These are phyloP conservation scores for Plicaturopsis crispa DNA, from an alignment of 768 basidiomycete genomes.

Conservation along the genomic window DNA sequence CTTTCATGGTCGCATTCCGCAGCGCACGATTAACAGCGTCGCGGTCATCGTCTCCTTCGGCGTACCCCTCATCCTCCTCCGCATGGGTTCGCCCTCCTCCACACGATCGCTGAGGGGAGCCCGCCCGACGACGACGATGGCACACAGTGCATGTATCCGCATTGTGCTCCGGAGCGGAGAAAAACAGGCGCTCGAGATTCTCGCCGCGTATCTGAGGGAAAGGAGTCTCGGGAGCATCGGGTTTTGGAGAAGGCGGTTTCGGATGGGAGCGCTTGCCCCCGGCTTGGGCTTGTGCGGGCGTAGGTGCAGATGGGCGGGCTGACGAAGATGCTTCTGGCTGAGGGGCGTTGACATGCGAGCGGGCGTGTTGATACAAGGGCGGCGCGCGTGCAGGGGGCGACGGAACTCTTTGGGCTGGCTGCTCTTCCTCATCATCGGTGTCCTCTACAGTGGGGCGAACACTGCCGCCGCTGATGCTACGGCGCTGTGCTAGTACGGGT, in stretches of 20 bases:
- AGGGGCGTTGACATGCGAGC: no score
- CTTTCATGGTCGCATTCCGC: constrained; percentile 12
- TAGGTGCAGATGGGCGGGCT: constrained; percentile 27
- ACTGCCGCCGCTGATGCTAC: constrained; percentile 5
- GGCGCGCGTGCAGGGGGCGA: no score
- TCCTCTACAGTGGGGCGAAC: constrained; percentile 9
- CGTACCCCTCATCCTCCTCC: constrained; percentile 44
- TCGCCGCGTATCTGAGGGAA: constrained; percentile 83
- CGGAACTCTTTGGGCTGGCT: constrained; percentile 7
- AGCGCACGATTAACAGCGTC: constrained; percentile 12
- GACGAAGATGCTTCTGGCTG: no score
- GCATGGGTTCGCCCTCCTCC: background rate
- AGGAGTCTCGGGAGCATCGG: constrained; percentile 35
- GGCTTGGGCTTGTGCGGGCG: constrained; percentile 22
- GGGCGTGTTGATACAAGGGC: no score
- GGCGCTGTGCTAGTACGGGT: constrained; percentile 9
- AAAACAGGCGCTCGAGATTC: constrained; percentile 74
- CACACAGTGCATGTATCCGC: constrained; percentile 63
- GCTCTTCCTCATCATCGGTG: constrained; percentile 14
- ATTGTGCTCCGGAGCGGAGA: constrained; percentile 72
- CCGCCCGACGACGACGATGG: constrained; percentile 31
- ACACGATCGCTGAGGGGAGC: constrained; percentile 9
- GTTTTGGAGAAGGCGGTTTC: constrained; percentile 6
- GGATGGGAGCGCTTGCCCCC: constrained; percentile 6
- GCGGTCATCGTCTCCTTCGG: constrained; percentile 32